Conservation (phyloP, 2,329 filamentous ascomycete genomes). For the Pezicula neosporulosa region DNA sequence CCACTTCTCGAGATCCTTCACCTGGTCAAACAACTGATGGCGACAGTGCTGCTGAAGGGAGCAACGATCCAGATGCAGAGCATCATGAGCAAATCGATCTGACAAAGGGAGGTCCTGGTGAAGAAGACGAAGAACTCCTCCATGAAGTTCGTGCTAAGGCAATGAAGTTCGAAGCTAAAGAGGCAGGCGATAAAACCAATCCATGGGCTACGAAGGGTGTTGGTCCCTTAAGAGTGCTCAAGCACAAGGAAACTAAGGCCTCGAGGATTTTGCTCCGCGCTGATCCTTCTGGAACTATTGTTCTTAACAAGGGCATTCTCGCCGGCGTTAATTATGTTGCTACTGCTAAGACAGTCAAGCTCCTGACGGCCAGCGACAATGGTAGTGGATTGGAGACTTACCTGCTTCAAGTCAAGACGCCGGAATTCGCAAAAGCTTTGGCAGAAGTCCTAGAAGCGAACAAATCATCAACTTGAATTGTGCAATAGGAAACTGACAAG, state of each 20-base stretch:
- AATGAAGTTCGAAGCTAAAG: slow-evolving; percentile 53
- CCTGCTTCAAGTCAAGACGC: slow-evolving; percentile 67
- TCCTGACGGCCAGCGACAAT: slow-evolving; percentile 53
- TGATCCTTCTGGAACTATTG: slow-evolving; percentile 71
- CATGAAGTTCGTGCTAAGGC: slow-evolving; percentile 71
- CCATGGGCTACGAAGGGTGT: slow-evolving; percentile 69
- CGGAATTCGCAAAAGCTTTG: slow-evolving; percentile 46
- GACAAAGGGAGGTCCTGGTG: slow-evolving; percentile 61
- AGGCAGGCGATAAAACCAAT: slow-evolving; percentile 45
- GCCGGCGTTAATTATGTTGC: slow-evolving; percentile 59
- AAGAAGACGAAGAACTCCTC: slow-evolving; percentile 68
- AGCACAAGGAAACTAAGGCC: slow-evolving; percentile 65
- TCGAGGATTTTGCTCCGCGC: slow-evolving; percentile 68
- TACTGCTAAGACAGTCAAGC: slow-evolving; percentile 56
- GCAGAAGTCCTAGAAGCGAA: slow-evolving; percentile 40
- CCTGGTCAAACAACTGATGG: slow-evolving; percentile 27
- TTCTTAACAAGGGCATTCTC: slow-evolving; percentile 67
- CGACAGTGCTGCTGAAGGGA: slow-evolving; percentile 20
- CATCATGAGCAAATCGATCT: slow-evolving; percentile 69
- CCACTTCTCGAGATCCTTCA: slow-evolving; percentile 27
- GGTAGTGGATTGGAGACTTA: slow-evolving; percentile 63
- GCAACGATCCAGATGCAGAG: slow-evolving; percentile 44
- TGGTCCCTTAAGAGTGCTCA: slow-evolving; percentile 68
- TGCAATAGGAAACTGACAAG: background rate
- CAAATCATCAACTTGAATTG: slow-evolving; percentile 30